Evolutionary conservation across 2,329 filamentous ascomycete genomes (phyloP).

Genomic region (Dothideomycetes sp.): DNA sequence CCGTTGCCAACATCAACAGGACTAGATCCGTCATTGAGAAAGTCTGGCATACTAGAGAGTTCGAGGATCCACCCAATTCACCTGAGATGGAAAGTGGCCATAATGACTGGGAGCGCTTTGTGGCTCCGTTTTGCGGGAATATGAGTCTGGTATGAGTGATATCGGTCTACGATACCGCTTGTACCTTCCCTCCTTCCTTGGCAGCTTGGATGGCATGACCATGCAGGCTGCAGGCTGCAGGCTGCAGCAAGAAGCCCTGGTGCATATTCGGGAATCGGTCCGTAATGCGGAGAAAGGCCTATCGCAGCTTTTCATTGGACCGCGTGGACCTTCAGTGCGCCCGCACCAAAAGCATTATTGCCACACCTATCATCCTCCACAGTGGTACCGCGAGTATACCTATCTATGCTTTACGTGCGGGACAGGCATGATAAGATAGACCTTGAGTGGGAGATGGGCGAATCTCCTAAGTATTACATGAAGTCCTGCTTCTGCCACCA

Average conservation of each 20-base stretch:
- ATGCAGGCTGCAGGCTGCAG: too few relatives aligned
- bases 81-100: constrained; percentile 14
- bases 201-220: too few relatives aligned
- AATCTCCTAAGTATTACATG: background rate
- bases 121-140: constrained; percentile 29
- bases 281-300: too few relatives aligned
- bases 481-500: background rate
- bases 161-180: constrained; percentile 5
- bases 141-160: constrained; percentile 29
- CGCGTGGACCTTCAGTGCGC: constrained; percentile 1
- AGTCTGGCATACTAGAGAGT: constrained; percentile 36
- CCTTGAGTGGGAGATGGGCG: too few relatives aligned
- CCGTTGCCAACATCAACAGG: constrained; percentile 33
- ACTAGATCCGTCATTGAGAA: constrained; percentile 36
- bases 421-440: too few relatives aligned
- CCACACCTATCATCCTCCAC: too few relatives aligned
- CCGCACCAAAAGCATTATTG: too few relatives aligned
- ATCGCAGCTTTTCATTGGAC: background rate
- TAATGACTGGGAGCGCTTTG: constrained; percentile 33
- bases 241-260: too few relatives aligned
- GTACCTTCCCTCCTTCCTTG: constrained; percentile 5
- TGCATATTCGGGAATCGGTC: too few relatives aligned
- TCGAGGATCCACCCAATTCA: constrained; percentile 12
- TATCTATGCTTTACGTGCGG: too few relatives aligned
- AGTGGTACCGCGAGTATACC: too few relatives aligned